These are phyloP conservation scores for Penicillium fimorum DNA, from an alignment of 495 filamentous ascomycete species.

Conservation along the genomic window DNA sequence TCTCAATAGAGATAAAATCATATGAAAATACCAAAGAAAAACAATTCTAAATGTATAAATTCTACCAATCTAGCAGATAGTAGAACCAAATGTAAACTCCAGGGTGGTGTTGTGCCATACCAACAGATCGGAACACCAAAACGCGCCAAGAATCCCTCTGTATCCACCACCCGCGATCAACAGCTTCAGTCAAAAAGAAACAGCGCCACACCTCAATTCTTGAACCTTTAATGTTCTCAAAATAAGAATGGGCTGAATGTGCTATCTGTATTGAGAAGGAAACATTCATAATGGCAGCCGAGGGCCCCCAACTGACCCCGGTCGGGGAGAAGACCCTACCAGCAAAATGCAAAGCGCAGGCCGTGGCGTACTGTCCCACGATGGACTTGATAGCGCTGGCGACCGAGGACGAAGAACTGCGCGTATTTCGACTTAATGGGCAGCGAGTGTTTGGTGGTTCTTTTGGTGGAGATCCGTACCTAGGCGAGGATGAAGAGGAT, in stretches of 20 bases:
- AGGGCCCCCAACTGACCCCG: conserved; percentile 38
- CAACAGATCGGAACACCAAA: not conserved
- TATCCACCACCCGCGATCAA: conserved; percentile 27
- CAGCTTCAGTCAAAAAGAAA: conserved; percentile 20
- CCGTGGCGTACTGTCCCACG: conserved; percentile 72
- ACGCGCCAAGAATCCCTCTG: conserved; percentile 34
- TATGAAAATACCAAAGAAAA: not conserved
- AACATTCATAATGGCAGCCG: conserved; percentile 26
- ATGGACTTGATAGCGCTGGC: conserved; percentile 78
- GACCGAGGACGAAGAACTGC: conserved; percentile 60
- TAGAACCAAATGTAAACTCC: not conserved
- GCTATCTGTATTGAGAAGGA: not conserved
- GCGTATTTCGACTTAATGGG: conserved; percentile 66
- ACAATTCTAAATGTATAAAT: not conserved
- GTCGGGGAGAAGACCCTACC: conserved; percentile 57
- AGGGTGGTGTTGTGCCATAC: not conserved
- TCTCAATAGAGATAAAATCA: not conserved
- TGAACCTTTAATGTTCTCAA: conserved; percentile 3
- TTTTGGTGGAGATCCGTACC: conserved; percentile 46
- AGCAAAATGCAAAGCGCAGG: conserved; percentile 52
- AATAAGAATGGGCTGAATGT: conserved; percentile 26
- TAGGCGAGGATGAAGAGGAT: conserved; percentile 49
- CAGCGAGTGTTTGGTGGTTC: conserved; percentile 64
- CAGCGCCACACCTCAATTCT: not conserved
- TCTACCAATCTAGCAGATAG: not conserved